These are phyloP conservation scores for Hansenula anomala DNA, from an alignment of 1,139 yeast genomes.

Conservation along the genomic window DNA sequence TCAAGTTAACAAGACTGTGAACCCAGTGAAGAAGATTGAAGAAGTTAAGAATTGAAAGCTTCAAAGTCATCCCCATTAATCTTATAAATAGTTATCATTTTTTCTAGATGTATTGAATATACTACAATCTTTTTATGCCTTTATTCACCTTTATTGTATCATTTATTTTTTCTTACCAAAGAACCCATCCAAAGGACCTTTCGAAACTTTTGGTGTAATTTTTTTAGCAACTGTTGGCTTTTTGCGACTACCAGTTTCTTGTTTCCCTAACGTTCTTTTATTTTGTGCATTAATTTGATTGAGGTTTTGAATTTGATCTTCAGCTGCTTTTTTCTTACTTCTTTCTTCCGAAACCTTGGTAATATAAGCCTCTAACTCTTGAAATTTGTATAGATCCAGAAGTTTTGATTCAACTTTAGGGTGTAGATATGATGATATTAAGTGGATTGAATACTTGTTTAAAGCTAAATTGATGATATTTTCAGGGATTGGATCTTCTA, in stretches of 20 bases:
- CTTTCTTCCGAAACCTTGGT: slow-evolving; percentile 26
- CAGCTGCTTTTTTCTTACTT: slow-evolving; percentile 26
- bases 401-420: slow-evolving; percentile 10
- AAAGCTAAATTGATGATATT: slow-evolving; percentile 24
- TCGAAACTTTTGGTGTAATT: slow-evolving; percentile 32
- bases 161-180: slow-evolving; percentile 16
- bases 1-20: slow-evolving; percentile 32
- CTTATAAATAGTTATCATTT: not conserved
- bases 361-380: slow-evolving; percentile 29
- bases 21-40: slow-evolving; percentile 2
- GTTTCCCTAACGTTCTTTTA: slow-evolving; percentile 20
- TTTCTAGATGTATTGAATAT: too few relatives aligned
- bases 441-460: slow-evolving; percentile 12
- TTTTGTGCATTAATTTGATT: slow-evolving; percentile 21
- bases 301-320: slow-evolving; percentile 30
- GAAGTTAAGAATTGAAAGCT: not conserved
- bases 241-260: slow-evolving; percentile 19
- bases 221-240: slow-evolving; percentile 52
- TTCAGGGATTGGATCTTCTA: slow-evolving; percentile 25
- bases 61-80: not conserved
- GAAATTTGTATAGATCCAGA: slow-evolving; percentile 24
- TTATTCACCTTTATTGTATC: too few relatives aligned
- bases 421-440: slow-evolving; percentile 17
- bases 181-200: slow-evolving; percentile 22
- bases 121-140: too few relatives aligned